These are phyloP conservation scores for Chlorella sp. DNA, from an alignment of 139 green algal genomes.

Conservation along the genomic window DNA sequence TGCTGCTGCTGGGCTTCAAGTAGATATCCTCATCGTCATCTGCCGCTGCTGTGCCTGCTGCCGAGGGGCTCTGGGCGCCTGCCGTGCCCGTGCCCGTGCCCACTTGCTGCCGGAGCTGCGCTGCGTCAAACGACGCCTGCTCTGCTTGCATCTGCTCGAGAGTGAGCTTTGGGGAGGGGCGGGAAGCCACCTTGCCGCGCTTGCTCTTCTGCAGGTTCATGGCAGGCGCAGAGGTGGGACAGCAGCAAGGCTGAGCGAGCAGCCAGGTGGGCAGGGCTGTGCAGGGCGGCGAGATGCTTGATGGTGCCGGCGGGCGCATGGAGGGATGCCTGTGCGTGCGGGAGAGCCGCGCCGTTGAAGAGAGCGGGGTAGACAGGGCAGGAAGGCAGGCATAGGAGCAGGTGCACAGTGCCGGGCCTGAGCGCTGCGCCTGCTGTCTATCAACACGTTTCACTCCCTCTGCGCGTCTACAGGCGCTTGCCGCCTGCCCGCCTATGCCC, in stretches of 20 bases:
- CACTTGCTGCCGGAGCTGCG: constrained; percentile 10
- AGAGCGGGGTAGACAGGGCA: no score
- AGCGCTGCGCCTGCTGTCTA: no score
- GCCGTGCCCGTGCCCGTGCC: not conserved
- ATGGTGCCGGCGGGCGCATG: no score
- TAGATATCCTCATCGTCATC: not conserved
- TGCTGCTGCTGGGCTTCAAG: not conserved
- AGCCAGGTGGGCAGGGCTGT: not conserved
- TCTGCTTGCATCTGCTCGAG: constrained; percentile 46
- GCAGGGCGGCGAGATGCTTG: no score
- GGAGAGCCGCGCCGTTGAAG: no score
- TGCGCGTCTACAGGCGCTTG: no score
- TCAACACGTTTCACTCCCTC: no score
- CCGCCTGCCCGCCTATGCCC: no score
- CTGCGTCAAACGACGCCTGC: constrained; percentile 18
- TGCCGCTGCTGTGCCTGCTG: not conserved
- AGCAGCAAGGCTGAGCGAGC: not conserved
- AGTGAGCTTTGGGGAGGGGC: constrained; percentile 42
- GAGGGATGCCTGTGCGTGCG: no score
- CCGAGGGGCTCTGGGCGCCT: not conserved
- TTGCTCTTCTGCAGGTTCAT: constrained; percentile 47
- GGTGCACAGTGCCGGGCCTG: not conserved
- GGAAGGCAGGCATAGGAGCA: no score
- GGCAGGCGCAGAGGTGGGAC: not conserved
- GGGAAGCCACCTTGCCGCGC: constrained; percentile 48